Evolutionary conservation across 108 stramenopile genomes (phyloP).

Genomic region (Nitzschia palea): DNA sequence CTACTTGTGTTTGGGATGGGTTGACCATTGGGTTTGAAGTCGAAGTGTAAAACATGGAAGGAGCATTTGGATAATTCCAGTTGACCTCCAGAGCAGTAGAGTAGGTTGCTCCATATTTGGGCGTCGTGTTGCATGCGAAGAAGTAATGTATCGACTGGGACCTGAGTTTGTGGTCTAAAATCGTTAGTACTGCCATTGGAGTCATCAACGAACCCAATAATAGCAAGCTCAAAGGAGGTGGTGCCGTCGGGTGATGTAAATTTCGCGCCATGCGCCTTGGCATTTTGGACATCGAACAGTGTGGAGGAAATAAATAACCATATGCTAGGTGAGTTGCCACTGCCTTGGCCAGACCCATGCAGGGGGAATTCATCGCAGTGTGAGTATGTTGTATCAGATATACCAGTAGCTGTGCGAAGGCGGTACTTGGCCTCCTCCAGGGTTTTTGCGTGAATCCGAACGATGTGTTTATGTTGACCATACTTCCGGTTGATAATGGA

Average conservation of each 20-base stretch:
- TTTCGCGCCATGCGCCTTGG: not conserved
- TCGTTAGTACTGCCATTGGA: not conserved
- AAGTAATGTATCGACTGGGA: not conserved
- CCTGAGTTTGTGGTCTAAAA: not conserved
- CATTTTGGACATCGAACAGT: slow-evolving; percentile 1
- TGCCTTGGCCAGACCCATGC: slow-evolving; percentile 7
- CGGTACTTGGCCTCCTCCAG: not conserved
- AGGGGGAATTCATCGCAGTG: not conserved
- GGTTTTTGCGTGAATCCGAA: not conserved
- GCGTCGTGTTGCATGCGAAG: not conserved
- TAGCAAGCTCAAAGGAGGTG: not conserved
- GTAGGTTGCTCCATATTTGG: slow-evolving; percentile 3
- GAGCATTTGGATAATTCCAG: slow-evolving; percentile 5
- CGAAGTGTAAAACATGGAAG: not conserved
- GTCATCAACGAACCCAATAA: not conserved
- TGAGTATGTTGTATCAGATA: not conserved
- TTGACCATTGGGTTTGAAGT: not conserved
- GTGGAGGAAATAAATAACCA: not conserved
- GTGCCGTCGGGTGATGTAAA: not conserved
- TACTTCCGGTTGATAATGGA: no score
- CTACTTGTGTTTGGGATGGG: not conserved
- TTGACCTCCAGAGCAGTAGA: not conserved
- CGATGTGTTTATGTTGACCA: no score
- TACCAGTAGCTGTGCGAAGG: not conserved
- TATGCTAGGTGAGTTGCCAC: not conserved